A percentile compares a stretch with the other conserved stretches of the same genome.
Conservation (phyloP, 768 basidiomycete genomes). For the Megacollybia marginata region DNA sequence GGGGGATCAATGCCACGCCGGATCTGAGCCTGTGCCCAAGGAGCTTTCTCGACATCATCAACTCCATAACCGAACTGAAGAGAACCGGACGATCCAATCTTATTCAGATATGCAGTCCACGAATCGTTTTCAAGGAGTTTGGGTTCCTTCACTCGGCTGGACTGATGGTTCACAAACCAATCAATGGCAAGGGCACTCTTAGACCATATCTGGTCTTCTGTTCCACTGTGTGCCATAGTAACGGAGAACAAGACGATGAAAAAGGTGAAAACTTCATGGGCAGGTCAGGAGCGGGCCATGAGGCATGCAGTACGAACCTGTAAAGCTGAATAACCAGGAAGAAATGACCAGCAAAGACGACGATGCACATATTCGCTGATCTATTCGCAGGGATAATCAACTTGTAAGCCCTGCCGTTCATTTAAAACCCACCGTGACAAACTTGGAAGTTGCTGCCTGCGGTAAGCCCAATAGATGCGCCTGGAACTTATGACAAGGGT, state of each 20-base stretch:
- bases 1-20: conserved; percentile 55
- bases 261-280: conserved; percentile 39
- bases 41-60: conserved; percentile 26
- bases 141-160: conserved; percentile 1
- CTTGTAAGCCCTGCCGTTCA: conserved; percentile 6
- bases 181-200: conserved; percentile 42
- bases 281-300: neutral
- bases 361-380: conserved; percentile 40
- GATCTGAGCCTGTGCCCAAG: conserved; percentile 39
- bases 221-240: conserved; percentile 34
- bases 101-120: conserved; percentile 8
- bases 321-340: conserved; percentile 40
- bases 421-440: neutral
- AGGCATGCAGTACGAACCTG: conserved; percentile 16
- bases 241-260: conserved; percentile 45
- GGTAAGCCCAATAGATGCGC: conserved; percentile 3
- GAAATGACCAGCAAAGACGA: conserved; percentile 37
- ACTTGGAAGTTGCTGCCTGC: neutral
- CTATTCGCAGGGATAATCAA: conserved; percentile 15
- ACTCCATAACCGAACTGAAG: conserved; percentile 9
- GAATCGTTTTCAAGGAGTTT: conserved; percentile 20
- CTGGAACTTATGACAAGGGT: neutral
- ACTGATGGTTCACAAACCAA: conserved; percentile 40
- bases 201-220: conserved; percentile 44
- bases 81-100: conserved; percentile 4